Percentiles rank a stretch among this genome's conserved stretches.
These are phyloP conservation scores for Lichenothelia convexa DNA, from an alignment of 495 filamentous ascomycete species.

Conservation along the genomic window DNA sequence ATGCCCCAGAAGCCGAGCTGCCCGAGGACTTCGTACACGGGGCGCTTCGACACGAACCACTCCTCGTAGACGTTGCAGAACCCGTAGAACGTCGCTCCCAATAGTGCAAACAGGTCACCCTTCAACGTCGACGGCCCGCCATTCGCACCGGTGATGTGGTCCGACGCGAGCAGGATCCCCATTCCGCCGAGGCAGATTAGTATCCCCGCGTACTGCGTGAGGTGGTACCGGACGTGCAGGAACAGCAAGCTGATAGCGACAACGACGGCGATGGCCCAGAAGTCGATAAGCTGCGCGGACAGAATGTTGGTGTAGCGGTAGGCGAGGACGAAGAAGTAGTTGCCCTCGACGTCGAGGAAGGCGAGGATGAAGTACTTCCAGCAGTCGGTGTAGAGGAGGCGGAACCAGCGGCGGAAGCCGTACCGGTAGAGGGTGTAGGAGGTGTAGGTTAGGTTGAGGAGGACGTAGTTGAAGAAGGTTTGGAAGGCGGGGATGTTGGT, in stretches of 20 bases:
- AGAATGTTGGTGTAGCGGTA: conserved; percentile 85
- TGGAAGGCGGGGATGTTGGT: conserved; percentile 95
- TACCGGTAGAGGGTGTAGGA: conserved; percentile 66
- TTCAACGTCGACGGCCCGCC: conserved; percentile 48
- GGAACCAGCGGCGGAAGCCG: conserved; percentile 51
- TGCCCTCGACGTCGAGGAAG: conserved; percentile 89
- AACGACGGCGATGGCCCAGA: conserved; percentile 94
- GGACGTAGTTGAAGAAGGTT: conserved; percentile 79
- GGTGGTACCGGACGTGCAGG: conserved; percentile 73
- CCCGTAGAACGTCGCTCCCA: conserved; percentile 82
- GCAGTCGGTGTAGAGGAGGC: conserved; percentile 45
- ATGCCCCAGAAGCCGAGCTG: conserved; percentile 80
- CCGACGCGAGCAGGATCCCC: conserved; percentile 70
- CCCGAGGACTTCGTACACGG: conserved; percentile 83
- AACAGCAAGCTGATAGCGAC: conserved; percentile 68
- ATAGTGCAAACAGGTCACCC: conserved; percentile 79
- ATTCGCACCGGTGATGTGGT: conserved; percentile 63
- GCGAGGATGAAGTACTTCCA: conserved; percentile 91
- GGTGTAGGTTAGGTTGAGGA: conserved; percentile 71
- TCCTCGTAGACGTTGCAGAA: conserved; percentile 81
- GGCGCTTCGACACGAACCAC: conserved; percentile 71
- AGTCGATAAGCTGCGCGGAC: conserved; percentile 89
- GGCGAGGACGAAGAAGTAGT: conserved; percentile 91
- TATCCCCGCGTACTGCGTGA: conserved; percentile 68
- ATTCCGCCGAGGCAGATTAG: conserved; percentile 82